phyloP scores from a whole-genome alignment of 2,329 filamentous ascomycete species.

The Colletotrichum sp. region DNA sequence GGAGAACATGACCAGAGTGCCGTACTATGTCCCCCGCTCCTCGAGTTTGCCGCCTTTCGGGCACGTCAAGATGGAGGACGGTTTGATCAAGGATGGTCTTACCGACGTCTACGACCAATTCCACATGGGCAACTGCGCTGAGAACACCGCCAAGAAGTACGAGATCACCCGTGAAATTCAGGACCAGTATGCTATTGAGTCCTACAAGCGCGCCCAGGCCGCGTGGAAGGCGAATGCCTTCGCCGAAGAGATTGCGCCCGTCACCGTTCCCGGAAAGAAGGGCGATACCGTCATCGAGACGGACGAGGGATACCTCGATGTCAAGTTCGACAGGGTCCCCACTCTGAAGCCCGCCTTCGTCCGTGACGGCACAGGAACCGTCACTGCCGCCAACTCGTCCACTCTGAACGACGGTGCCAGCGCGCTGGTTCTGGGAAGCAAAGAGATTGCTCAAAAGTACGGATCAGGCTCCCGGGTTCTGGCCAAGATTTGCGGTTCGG shows the following conservation, averaged over 20 bases:
- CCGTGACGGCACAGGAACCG: conserved; percentile 82
- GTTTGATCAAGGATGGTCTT: conserved; percentile 90
- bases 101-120: conserved; percentile 97
- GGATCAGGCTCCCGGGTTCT: conserved; percentile 80
- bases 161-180: conserved; percentile 83
- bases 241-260: conserved; percentile 87
- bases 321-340: conserved; percentile 86
- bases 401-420: conserved; percentile 95
- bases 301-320: conserved; percentile 88
- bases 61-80: conserved; percentile 86
- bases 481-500: conserved; percentile 84
- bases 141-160: conserved; percentile 91
- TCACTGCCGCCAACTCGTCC: conserved; percentile 94
- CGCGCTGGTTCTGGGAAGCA: conserved; percentile 84
- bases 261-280: conserved; percentile 84
- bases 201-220: conserved; percentile 86
- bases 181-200: conserved; percentile 88
- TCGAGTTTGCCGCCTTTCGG: conserved; percentile 85
- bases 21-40: conserved; percentile 87
- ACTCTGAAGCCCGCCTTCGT: conserved; percentile 92
- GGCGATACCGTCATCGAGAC: conserved; percentile 79
- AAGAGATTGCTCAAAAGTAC: conserved; percentile 80
- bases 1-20: conserved; percentile 96
- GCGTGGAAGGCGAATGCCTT: conserved; percentile 87
- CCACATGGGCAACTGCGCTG: conserved; percentile 97